Base-by-base conservation (phyloP, 805 yeast genomes). In the Saturnispora sanitii region DNA sequence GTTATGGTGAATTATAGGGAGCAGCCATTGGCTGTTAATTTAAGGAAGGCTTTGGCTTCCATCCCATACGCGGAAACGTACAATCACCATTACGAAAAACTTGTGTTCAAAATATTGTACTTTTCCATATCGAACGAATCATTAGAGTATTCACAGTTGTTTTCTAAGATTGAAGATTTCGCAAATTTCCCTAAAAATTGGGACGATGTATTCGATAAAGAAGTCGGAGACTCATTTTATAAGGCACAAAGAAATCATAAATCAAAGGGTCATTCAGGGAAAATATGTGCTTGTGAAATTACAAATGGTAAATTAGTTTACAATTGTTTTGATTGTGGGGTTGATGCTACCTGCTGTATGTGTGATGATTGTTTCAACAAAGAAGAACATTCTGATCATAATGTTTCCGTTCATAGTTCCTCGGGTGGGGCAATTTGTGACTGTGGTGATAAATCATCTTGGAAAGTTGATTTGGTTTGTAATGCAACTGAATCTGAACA, bases 271-370 rank as follows among this genome's bases (percentile, higher is more conserved):
- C 84, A 82, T 41, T 54, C 60, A 2, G 79, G 77, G n/a, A 70
- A 79, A 49, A 75, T 77, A 16, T 83, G 94, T 63, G 81, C 87
- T 3, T 66, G 77, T 41, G 66, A 73, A 27, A 77, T 83, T 48
- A 68, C 66, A 30, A 51, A 57, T 3, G 81, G 81, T 19, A 83
- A 79, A 45, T 76, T 80, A 1, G 79, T 81, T 17, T 83, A 79
- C 54, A 65, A 85, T 41, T 83, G 94, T 53, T 66, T 66, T 26
- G 84, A 82, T 43, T 83, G 94, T 65, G 85, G 83, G 0, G 73
- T 70, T 45, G 94, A 83, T 58, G 77, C 75, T 7, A 79, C 88
- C 0, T 83, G 94, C 65, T 87, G 84, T 26, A 55, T 83, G 21
- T 83, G 94, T 59, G 73, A 70, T 11, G 62, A 75, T 49, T 83